These are phyloP conservation scores for Brettanomyces nanus DNA, from an alignment of 805 yeast species.

Conservation along the genomic window DNA sequence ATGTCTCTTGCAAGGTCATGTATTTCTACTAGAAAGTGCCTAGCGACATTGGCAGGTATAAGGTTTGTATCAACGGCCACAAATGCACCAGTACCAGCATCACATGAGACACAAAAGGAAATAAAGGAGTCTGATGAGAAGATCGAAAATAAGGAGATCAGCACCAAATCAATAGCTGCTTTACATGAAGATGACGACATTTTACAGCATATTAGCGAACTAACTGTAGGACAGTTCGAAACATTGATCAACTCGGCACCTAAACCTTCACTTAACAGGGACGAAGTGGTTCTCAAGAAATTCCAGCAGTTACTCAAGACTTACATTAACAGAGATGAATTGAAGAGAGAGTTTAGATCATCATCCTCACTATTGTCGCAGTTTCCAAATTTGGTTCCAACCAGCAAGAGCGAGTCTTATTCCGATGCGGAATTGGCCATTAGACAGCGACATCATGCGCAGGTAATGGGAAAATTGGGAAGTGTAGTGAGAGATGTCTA, in stretches of 20 bases:
- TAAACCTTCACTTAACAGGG: slow-evolving; percentile 23
- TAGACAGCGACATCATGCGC: slow-evolving; percentile 60
- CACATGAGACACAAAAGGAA: no score
- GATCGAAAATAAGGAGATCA: no score
- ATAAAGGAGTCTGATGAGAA: no score
- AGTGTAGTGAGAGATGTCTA: slow-evolving; percentile 57
- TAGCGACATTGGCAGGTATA: neutral
- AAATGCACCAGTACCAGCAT: no score
- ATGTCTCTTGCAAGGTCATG: no score
- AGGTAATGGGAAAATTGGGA: slow-evolving; percentile 51
- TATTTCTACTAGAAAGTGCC: no score
- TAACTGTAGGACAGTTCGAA: slow-evolving; percentile 21
- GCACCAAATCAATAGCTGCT: no score
- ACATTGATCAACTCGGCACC: slow-evolving; percentile 18
- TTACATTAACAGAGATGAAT: slow-evolving; percentile 18
- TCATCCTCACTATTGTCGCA: slow-evolving; percentile 21
- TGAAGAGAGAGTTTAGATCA: slow-evolving; percentile 14
- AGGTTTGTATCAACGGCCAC: neutral
- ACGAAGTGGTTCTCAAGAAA: slow-evolving; percentile 18
- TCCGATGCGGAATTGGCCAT: slow-evolving; percentile 69
- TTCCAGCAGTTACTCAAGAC: slow-evolving; percentile 21
- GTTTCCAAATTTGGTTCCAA: slow-evolving; percentile 58
- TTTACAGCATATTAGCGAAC: slow-evolving; percentile 10
- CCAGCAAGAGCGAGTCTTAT: slow-evolving; percentile 57
- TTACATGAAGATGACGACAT: neutral